A percentile compares a stretch with the other conserved stretches of the same genome.
Conservation (phyloP, 768 basidiomycete species). For the Mycena filopes region DNA sequence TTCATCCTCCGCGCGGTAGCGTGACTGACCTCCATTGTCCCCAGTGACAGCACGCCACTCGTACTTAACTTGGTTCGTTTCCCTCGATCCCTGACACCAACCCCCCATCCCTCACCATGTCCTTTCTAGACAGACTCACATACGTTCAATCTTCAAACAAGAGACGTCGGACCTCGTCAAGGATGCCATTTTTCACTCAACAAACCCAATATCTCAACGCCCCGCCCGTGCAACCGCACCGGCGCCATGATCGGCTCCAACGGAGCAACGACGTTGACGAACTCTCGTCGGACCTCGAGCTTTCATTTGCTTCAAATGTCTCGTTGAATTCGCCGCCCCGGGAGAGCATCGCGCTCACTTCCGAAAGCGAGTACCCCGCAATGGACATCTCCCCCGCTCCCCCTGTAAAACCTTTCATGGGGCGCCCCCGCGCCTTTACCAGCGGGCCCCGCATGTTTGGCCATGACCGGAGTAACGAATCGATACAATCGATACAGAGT, state of each 20-base stretch:
- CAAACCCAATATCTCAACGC: slow-evolving; percentile 56
- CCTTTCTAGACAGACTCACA: slow-evolving; percentile 53
- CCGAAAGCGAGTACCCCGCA: slow-evolving; percentile 62
- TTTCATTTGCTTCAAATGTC: slow-evolving; percentile 85
- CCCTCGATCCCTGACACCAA: slow-evolving; percentile 35
- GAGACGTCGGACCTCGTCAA: slow-evolving; percentile 44
- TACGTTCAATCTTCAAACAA: slow-evolving; percentile 54
- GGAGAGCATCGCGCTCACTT: slow-evolving; percentile 54
- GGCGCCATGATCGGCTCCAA: slow-evolving; percentile 56
- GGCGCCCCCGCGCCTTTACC: slow-evolving; percentile 77
- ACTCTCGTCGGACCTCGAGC: slow-evolving; percentile 80
- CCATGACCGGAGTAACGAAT: slow-evolving; percentile 73
- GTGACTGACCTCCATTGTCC: slow-evolving; percentile 32
- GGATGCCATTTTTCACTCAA: slow-evolving; percentile 66
- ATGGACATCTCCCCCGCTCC: slow-evolving; percentile 88
- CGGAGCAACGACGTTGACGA: slow-evolving; percentile 68
- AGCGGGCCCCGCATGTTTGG: slow-evolving; percentile 77
- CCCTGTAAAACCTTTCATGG: slow-evolving; percentile 40
- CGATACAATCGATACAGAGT: slow-evolving; percentile 45
- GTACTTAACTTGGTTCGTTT: slow-evolving; percentile 34
- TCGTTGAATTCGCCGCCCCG: slow-evolving; percentile 79
- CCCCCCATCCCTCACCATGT: slow-evolving; percentile 40
- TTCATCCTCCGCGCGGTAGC: slow-evolving; percentile 22
- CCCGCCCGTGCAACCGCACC: slow-evolving; percentile 59
- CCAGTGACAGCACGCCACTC: slow-evolving; percentile 26